Evolutionary conservation across 805 yeast species (phyloP), one percentile per base, ranked within the genome.

Genomic region (Pichia heedii): DNA sequence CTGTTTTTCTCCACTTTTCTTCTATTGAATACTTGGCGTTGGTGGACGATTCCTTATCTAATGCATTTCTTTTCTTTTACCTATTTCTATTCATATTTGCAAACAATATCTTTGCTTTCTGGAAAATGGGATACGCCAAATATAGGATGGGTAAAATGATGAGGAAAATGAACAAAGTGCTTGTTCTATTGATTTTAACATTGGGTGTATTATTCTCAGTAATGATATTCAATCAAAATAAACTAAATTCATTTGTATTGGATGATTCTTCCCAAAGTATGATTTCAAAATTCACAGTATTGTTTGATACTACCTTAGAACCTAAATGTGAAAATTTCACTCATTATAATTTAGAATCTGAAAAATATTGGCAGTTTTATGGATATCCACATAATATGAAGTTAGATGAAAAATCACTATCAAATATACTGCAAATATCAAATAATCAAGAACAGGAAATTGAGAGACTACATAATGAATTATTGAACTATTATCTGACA

Each of bases 321-420:
- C 64, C 63, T 1, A 36, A 40, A 3, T 60, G 62, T 41, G 57
- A 54, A 34, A 45, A 50, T 33, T 50, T 61, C 16, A 52, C 53
- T n/a, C 47, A 52, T 5, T 59, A 60, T 46, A 50, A 44, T 13
- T 20, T 44, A 18, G 45, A 51, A 3, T 36, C 58, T 1, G 43
- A 52, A n/a, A 38, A 45, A 8, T 55, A 53, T 46, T 60, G 60
- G 61, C 64, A 60, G 37, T 56, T 54, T 42, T 61, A 58, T 42
- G 66, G 66, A 4, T 61, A 56, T 33, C 54, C 54, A 11, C 52
- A 57, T 39, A 36, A 44, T 12, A 34, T 33, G 29, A 53, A 51
- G 32, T 44, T 60, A 12, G 53, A 50, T 19, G 47, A 49, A 26
- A 46, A 51, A 2, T 47, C 45, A 16, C 47, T 60, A 15, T 42